Evolutionary conservation across 768 basidiomycete genomes (phyloP).

Genomic region (Boletellus emodensis): DNA sequence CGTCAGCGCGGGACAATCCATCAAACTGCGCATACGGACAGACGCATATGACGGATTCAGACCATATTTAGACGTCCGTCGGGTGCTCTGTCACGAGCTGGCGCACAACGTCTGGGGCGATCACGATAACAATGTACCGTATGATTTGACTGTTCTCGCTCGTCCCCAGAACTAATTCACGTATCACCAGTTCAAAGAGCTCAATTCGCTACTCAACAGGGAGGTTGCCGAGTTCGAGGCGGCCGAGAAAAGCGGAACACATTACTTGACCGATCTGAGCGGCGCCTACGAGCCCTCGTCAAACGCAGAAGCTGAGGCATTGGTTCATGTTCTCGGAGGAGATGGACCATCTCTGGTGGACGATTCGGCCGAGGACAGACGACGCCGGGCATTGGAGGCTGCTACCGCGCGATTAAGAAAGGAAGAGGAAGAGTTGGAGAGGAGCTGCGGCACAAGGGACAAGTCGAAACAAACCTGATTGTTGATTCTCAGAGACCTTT

Average conservation of each 20-base stretch:
- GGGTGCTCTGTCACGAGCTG: slow-evolving; percentile 73
- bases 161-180: not conserved
- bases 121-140: slow-evolving; percentile 69
- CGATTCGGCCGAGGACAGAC: slow-evolving; percentile 56
- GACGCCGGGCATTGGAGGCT: slow-evolving; percentile 54
- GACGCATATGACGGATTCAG: slow-evolving; percentile 71
- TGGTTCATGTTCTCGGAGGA: slow-evolving; percentile 55
- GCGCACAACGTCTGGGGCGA: slow-evolving; percentile 72
- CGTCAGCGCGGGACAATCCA: slow-evolving; percentile 54
- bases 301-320: slow-evolving; percentile 54
- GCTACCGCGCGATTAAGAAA: slow-evolving; percentile 54
- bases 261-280: slow-evolving; percentile 39
- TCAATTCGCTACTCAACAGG: slow-evolving; percentile 70
- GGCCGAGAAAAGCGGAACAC: slow-evolving; percentile 47
- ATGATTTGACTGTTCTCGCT: not conserved
- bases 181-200: slow-evolving; percentile 56
- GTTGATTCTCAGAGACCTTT: not conserved
- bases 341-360: slow-evolving; percentile 14
- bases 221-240: slow-evolving; percentile 70
- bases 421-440: slow-evolving; percentile 70
- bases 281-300: slow-evolving; percentile 50
- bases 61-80: slow-evolving; percentile 57
- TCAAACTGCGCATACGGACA: slow-evolving; percentile 68
- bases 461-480: not conserved
- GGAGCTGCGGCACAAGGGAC: slow-evolving; percentile 58